Evolutionary conservation across 352 stramenopile species (phyloP).

Genomic region (Saprolegnia diclina): DNA sequence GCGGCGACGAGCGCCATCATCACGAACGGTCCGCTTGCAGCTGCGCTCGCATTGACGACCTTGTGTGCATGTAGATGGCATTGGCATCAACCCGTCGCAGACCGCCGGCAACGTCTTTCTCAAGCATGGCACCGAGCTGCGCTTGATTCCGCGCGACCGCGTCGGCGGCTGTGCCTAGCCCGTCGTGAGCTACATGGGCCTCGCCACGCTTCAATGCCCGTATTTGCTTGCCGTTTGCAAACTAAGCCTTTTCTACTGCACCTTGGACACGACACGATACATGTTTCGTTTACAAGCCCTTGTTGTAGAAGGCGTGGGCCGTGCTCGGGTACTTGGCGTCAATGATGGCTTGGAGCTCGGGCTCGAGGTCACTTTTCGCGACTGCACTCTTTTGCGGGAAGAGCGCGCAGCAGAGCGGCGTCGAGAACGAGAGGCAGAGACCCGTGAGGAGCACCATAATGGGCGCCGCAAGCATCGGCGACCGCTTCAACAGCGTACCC

Average conservation of each 20-base stretch:
- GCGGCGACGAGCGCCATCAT: constrained; percentile 82
- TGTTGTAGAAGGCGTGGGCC: constrained; percentile 73
- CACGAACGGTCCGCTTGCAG: constrained; percentile 48
- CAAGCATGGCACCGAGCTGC: constrained; percentile 77
- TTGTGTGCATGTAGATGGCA: constrained; percentile 57
- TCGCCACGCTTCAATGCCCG: background rate
- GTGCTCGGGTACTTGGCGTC: constrained; percentile 36
- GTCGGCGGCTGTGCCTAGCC: constrained; percentile 39
- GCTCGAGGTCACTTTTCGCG: constrained; percentile 49
- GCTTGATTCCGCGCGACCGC: constrained; percentile 76
- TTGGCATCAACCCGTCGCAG: constrained; percentile 81
- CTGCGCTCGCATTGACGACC: background rate
- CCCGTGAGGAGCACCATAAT: constrained; percentile 70
- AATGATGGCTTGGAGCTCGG: constrained; percentile 55
- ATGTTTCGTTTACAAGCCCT: constrained; percentile 44
- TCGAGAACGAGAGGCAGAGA: constrained; percentile 65
- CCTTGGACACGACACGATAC: background rate
- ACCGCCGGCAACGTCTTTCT: constrained; percentile 78
- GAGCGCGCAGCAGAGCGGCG: constrained; percentile 73
- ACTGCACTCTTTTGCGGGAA: constrained; percentile 75
- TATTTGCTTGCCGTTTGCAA: background rate
- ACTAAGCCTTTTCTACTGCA: too few species aligned
- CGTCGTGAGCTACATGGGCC: background rate
- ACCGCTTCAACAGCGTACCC: constrained; percentile 47
- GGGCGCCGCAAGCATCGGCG: constrained; percentile 57